Base-by-base conservation (phyloP, 768 basidiomycete species). In the Auriscalpium vulgare region DNA sequence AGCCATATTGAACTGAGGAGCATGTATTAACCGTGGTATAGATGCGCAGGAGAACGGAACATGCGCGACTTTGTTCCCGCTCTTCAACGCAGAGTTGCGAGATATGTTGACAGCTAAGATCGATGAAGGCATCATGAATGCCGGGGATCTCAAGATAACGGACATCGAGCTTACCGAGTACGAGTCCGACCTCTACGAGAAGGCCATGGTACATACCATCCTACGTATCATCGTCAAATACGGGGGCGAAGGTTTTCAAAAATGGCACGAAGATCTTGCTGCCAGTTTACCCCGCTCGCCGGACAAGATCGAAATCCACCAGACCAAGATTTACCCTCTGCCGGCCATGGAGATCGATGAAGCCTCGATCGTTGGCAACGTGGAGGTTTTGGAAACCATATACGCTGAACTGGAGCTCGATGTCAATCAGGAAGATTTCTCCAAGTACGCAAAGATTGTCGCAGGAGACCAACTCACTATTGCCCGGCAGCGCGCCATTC, bases 271-370 rank as follows among this genome's bases (percentile, higher is more conserved):
- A 3, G 62, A 67, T 1, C 55, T 72, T 0, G 53, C 57, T 0
- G 47, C 58, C 0, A 10, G 16, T 2, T 52, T 56, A 23, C 71
- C 71, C 0, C 34, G 38, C 0, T 65, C 68, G 3, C 10, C 53
- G 0, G 55, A 69, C 0, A 63, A 63, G 43, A 73, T 74, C 35
- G 54, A 63, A 1, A 14, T 68, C 0, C 69, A 73, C 57, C 57
- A 67, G 40, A 71, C 72, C 0, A 37, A 58, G 0, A 48, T 71
- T 4, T 60, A 67, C 53, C 71, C 75, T 0, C 53, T 72, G 0
- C 67, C 69, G 0, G 58, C 71, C 0, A 69, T 66, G 69, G 57
- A 71, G 6, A 75, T 76, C 50, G 70, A 75, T 51, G 69, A 75
- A 49, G 66, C 67, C 0, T 63, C 69, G 2, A 73, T 67, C n/a